These are phyloP conservation scores for Dichotomopilus funicola DNA, from an alignment of 2,329 filamentous ascomycete species.

Conservation along the genomic window DNA sequence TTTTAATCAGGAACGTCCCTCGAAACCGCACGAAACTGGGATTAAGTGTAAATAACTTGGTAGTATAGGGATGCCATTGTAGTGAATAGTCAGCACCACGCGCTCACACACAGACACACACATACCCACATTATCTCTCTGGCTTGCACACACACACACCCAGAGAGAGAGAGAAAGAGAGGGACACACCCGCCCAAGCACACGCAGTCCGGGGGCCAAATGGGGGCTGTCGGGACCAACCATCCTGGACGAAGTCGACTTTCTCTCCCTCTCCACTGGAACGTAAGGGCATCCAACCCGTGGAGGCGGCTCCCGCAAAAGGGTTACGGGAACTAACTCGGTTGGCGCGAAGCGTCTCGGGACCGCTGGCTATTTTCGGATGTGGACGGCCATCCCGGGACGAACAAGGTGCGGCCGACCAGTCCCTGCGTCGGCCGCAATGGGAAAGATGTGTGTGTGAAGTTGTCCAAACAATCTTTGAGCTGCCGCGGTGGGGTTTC, in stretches of 20 bases:
- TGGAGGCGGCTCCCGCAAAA: slow-evolving; percentile 6
- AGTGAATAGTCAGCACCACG: not conserved
- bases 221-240: no score
- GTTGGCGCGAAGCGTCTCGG: slow-evolving; percentile 13
- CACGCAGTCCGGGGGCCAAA: no score
- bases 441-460: slow-evolving; percentile 7
- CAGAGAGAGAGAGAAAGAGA: slow-evolving; percentile 2
- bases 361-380: slow-evolving; percentile 10
- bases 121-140: no score
- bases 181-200: no score
- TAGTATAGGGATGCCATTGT: slow-evolving; percentile 16
- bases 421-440: slow-evolving; percentile 16
- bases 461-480: slow-evolving; percentile 15
- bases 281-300: slow-evolving; percentile 23
- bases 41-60: slow-evolving; percentile 8
- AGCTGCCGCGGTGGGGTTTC: slow-evolving; percentile 13
- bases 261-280: slow-evolving; percentile 16
- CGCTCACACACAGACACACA: no score
- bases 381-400: slow-evolving; percentile 27
- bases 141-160: slow-evolving; percentile 3
- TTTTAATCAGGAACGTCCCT: slow-evolving; percentile 13
- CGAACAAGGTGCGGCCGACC: slow-evolving; percentile 37
- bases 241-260: no score
- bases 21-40: slow-evolving; percentile 10
- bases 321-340: slow-evolving; percentile 5